These are phyloP conservation scores for Baorangia bicolor DNA, from an alignment of 768 basidiomycete species.

Conservation along the genomic window DNA sequence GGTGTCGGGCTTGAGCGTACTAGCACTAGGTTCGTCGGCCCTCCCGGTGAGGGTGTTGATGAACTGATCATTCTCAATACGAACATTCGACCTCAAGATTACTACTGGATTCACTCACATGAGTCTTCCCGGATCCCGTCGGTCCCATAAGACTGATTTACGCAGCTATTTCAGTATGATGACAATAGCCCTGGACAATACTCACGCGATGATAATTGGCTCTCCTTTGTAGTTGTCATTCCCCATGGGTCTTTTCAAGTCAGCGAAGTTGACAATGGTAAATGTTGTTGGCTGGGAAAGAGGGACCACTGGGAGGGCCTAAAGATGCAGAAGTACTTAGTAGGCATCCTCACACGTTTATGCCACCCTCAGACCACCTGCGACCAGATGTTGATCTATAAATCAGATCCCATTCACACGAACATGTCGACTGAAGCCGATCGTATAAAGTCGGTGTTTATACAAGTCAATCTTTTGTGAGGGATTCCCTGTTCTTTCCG, in stretches of 20 bases:
- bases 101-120: conserved; percentile 10
- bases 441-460: no score
- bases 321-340: not conserved
- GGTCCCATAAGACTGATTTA: conserved; percentile 18
- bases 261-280: not conserved
- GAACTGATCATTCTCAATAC: not conserved
- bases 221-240: not conserved
- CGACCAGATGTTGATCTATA: not conserved
- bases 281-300: not conserved
- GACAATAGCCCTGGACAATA: not conserved
- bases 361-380: not conserved
- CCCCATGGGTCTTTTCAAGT: not conserved
- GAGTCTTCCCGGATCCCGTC: conserved; percentile 23
- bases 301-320: not conserved
- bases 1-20: conserved; percentile 9
- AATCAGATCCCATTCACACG: not conserved
- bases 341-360: not conserved
- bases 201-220: conserved; percentile 12
- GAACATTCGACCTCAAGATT: not conserved
- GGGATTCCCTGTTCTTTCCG: not conserved
- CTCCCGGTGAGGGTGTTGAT: conserved; percentile 12
- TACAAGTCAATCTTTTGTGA: no score
- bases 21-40: not conserved
- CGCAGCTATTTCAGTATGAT: not conserved
- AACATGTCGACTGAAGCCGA: not conserved